phyloP scores from a whole-genome alignment of 305 asterid genomes.

The Fraxinus xanthoxyloides region DNA sequence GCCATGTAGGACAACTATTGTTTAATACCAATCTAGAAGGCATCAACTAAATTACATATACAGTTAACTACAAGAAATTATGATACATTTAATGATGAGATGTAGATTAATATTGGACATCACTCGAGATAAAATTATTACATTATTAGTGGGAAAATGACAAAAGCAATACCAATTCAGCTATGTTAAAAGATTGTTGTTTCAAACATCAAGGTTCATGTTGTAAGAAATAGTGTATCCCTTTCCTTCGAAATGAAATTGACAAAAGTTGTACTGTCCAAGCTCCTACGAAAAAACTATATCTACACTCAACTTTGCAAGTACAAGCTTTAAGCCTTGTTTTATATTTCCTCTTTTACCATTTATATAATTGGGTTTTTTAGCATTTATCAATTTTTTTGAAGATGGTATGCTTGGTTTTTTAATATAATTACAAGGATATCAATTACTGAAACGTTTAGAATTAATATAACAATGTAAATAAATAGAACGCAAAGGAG shows the following conservation, averaged over 20 bases:
- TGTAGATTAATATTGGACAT: too few relatives aligned
- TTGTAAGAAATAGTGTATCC: background rate
- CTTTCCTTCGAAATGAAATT: background rate
- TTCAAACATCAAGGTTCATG: background rate
- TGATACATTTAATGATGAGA: too few relatives aligned
- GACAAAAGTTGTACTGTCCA: constrained; percentile 52
- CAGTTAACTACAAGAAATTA: too few relatives aligned
- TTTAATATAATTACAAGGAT: background rate
- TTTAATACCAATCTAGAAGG: too few relatives aligned
- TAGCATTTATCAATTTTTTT: background rate
- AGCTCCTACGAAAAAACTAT: constrained; percentile 70
- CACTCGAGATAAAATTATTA: too few relatives aligned
- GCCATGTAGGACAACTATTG: too few relatives aligned
- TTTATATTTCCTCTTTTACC: background rate
- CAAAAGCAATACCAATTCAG: too few relatives aligned
- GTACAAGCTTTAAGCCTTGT: constrained; percentile 24
- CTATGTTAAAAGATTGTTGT: background rate
- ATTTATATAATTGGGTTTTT: background rate
- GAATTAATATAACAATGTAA: background rate
- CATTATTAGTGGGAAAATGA: too few relatives aligned
- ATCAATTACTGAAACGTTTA: background rate
- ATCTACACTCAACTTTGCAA: constrained; percentile 81
- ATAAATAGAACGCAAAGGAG: background rate
- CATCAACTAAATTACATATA: too few relatives aligned
- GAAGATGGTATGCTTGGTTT: background rate